These are phyloP conservation scores for Calonectria multiphialidica DNA, from an alignment of 2,329 filamentous ascomycete species.

Conservation along the genomic window DNA sequence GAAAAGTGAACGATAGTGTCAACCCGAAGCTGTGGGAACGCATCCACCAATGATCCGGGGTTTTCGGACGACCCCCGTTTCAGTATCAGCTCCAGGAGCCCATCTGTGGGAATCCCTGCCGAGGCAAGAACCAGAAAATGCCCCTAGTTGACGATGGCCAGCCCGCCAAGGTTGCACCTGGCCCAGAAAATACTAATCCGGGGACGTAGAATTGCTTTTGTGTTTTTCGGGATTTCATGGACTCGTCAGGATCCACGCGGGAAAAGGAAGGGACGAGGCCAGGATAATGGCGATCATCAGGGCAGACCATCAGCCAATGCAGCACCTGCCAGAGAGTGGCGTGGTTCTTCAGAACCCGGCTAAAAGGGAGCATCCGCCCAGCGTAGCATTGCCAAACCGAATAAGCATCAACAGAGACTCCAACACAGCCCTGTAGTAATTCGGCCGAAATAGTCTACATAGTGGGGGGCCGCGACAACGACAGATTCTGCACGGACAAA, in stretches of 20 bases:
- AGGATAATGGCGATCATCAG: neutral
- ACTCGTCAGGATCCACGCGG: neutral
- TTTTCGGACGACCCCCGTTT: constrained; percentile 37
- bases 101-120: constrained; percentile 29
- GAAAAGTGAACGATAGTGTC: constrained; percentile 21
- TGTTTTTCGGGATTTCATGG: neutral
- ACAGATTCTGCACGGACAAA: neutral
- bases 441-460: neutral
- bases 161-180: constrained; percentile 17
- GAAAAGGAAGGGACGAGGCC: neutral
- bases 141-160: constrained; percentile 23
- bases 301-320: neutral
- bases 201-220: constrained; percentile 12
- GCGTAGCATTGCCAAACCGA: constrained; percentile 2
- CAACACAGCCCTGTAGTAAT: neutral
- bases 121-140: constrained; percentile 19
- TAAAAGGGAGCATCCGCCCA: constrained; percentile 7
- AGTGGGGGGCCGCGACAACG: neutral
- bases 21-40: constrained; percentile 37
- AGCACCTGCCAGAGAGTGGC: neutral
- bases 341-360: constrained; percentile 9
- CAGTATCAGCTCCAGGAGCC: constrained; percentile 38
- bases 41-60: constrained; percentile 23
- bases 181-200: constrained; percentile 13
- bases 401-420: neutral